phyloP scores from a whole-genome alignment of 2,329 filamentous ascomycete species.

The Aureobasidium sp. region DNA sequence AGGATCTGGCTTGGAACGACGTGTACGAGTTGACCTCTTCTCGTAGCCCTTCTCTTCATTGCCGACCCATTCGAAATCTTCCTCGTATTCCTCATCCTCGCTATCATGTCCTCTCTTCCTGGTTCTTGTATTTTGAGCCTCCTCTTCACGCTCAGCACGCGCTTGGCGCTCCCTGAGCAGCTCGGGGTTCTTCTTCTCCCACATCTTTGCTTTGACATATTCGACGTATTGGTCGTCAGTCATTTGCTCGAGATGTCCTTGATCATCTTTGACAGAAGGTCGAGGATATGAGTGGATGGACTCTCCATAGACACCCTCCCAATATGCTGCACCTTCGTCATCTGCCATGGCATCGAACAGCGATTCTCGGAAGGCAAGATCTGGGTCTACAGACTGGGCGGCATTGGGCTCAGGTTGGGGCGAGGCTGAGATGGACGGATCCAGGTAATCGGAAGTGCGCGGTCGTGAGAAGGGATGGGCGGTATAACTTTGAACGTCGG shows the following conservation, averaged over 20 bases:
- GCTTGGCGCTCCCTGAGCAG: conserved; percentile 67
- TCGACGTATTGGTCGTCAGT: conserved; percentile 84
- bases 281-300: conserved; percentile 83
- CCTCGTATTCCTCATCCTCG: conserved; percentile 30
- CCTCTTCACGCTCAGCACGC: conserved; percentile 48
- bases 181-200: conserved; percentile 86
- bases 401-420: neutral
- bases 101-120: conserved; percentile 29
- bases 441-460: conserved; percentile 1
- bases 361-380: conserved; percentile 80
- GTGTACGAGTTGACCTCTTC: conserved; percentile 44
- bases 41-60: conserved; percentile 51
- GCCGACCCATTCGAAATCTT: conserved; percentile 24
- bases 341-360: conserved; percentile 96
- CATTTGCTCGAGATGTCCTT: conserved; percentile 69
- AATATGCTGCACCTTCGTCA: conserved; percentile 91
- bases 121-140: conserved; percentile 30
- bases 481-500: conserved; percentile 12
- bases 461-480: conserved; percentile 17
- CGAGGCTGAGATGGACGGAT: conserved; percentile 12
- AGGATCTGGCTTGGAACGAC: conserved; percentile 41
- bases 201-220: conserved; percentile 84
- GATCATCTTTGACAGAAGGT: conserved; percentile 46
- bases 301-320: conserved; percentile 94
- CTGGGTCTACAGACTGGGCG: conserved; percentile 49